Percentiles rank a stretch among this genome's conserved stretches.
Conservation (phyloP, 139 green algal species). For the Prasinococcaceae sp. region DNA sequence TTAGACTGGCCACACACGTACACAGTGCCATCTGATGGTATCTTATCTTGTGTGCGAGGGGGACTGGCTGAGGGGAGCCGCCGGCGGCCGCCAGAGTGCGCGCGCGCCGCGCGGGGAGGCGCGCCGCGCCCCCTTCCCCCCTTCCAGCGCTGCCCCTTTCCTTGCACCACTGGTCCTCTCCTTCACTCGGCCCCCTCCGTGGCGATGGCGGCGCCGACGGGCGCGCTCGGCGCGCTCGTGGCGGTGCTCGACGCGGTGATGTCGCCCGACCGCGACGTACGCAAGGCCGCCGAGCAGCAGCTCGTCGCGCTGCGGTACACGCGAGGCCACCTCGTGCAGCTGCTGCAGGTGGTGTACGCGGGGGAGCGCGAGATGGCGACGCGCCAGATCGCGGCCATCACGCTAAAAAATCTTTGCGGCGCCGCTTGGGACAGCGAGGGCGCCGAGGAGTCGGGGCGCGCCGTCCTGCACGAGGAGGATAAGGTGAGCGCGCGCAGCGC, state of each 20-base stretch:
- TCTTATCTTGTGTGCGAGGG: too few species aligned
- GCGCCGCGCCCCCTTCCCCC: too few species aligned
- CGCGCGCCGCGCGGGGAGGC: too few species aligned
- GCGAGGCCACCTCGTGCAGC: conserved; percentile 45
- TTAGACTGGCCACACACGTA: too few species aligned
- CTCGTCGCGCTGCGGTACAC: conserved; percentile 40
- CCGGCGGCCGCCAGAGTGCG: too few species aligned
- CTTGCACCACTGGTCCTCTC: too few species aligned
- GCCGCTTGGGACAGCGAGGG: conserved; percentile 47
- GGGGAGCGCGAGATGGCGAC: conserved; percentile 45
- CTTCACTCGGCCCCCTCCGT: too few species aligned
- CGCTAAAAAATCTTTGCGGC: conserved; percentile 85
- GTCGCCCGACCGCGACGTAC: conserved; percentile 34
- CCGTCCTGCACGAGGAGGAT: conserved; percentile 34
- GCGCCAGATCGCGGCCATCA: conserved; percentile 76
- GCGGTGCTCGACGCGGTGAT: conserved; percentile 41
- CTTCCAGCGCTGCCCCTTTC: too few species aligned
- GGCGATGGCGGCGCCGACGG: too few species aligned
- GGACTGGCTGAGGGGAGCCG: too few species aligned
- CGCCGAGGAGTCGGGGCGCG: background rate
- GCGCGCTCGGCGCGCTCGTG: conserved; percentile 31
- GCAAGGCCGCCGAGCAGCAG: conserved; percentile 45
- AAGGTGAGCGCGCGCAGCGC: too few species aligned
- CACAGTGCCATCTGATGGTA: too few species aligned
- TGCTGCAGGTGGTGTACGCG: conserved; percentile 68